phyloP scores from a whole-genome alignment of 257 asterid species.

The Capsicum chinense region DNA sequence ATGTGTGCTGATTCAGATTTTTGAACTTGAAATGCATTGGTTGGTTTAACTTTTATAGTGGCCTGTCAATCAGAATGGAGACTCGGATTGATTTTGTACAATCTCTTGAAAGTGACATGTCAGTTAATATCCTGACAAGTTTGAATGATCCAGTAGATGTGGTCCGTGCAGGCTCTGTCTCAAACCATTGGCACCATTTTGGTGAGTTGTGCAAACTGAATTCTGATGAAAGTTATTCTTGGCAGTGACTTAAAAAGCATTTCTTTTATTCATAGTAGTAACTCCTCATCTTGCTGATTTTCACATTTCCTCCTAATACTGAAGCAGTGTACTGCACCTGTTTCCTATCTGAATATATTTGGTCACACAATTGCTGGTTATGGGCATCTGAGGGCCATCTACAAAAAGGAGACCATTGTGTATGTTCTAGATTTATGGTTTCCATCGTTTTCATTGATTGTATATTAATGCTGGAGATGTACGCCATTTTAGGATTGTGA shows the following conservation, averaged over 20 bases:
- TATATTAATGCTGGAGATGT: not conserved
- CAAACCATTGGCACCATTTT: constrained; percentile 42
- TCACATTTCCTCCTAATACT: not conserved
- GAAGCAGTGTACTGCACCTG: not conserved
- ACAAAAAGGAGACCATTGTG: not conserved
- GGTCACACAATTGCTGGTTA: not conserved
- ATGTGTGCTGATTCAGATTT: not conserved
- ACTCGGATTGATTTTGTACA: constrained; percentile 37
- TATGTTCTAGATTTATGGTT: not conserved
- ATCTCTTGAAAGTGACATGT: constrained; percentile 33
- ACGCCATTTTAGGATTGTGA: constrained; percentile 8
- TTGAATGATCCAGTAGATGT: constrained; percentile 52
- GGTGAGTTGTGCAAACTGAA: constrained; percentile 22
- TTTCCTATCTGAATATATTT: not conserved
- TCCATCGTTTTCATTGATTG: not conserved
- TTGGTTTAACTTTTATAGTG: constrained; percentile 14
- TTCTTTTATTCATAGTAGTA: not conserved
- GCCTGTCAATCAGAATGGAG: constrained; percentile 30
- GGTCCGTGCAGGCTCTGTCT: constrained; percentile 43
- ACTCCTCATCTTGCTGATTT: not conserved
- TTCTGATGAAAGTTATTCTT: not conserved
- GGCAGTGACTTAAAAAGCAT: not conserved
- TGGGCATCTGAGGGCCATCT: not conserved
- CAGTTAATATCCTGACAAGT: constrained; percentile 34
- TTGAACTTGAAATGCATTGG: constrained; percentile 10